Conservation (phyloP, 2,329 filamentous ascomycete genomes). For the Ophiostoma tasmaniense region DNA sequence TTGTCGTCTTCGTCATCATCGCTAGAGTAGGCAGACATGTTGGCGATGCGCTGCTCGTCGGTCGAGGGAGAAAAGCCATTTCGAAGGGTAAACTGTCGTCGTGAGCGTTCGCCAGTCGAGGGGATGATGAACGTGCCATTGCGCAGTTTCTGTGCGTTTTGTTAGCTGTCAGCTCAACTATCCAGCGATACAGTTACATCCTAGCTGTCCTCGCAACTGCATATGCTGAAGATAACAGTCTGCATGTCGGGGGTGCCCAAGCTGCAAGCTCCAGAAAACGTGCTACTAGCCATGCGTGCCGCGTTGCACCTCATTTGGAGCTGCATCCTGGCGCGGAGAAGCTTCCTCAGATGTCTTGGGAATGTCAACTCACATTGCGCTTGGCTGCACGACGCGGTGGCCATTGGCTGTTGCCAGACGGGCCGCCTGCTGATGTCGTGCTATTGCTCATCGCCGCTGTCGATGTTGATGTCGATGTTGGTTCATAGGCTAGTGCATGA, state of each 20-base stretch:
- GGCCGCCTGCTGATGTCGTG: conserved; percentile 1
- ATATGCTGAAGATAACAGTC: background rate
- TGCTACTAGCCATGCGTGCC: background rate
- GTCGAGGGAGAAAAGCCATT: conserved; percentile 20
- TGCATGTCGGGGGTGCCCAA: background rate
- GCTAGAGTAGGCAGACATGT: conserved; percentile 3
- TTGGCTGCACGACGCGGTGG: conserved; percentile 38
- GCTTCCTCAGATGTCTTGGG: background rate
- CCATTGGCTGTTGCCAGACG: conserved; percentile 28
- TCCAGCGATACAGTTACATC: background rate
- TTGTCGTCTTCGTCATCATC: conserved; percentile 26
- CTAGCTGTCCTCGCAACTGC: background rate
- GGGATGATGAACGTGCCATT: conserved; percentile 85
- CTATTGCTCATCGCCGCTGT: conserved; percentile 27
- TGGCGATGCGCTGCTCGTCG: conserved; percentile 26
- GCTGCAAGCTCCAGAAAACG: background rate
- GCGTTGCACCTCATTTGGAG: background rate
- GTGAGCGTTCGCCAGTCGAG: conserved; percentile 73
- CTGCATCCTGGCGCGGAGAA: background rate
- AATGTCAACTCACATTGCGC: conserved; percentile 34
- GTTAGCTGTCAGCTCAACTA: background rate
- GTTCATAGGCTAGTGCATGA: background rate
- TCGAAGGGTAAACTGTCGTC: conserved; percentile 69
- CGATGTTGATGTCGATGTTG: background rate
- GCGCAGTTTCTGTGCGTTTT: conserved; percentile 53